Percentiles rank a stretch among this genome's conserved stretches.
Conservation (phyloP, 1,284 basidiomycete species). For the Boletus mariae region DNA sequence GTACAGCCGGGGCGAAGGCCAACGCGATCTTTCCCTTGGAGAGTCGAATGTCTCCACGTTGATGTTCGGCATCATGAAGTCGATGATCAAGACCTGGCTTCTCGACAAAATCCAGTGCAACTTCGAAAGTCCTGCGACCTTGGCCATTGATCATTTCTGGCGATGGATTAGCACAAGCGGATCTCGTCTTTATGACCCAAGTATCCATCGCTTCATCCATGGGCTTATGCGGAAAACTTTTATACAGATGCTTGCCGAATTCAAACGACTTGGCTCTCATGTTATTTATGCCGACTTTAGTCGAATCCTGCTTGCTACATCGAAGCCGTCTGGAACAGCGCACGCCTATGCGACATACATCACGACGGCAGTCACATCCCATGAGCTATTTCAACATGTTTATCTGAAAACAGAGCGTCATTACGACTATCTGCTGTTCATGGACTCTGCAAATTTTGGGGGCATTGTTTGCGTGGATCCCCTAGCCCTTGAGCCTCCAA, state of each 20-base stretch:
- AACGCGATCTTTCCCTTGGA: slow-evolving; percentile 80
- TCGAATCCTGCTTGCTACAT: slow-evolving; percentile 86
- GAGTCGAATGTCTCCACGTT: slow-evolving; percentile 91
- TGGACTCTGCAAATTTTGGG: slow-evolving; percentile 93
- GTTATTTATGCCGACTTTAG: slow-evolving; percentile 96
- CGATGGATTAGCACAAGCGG: slow-evolving; percentile 88
- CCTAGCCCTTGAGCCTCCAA: slow-evolving; percentile 60
- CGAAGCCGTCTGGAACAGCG: slow-evolving; percentile 94
- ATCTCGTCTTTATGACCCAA: slow-evolving; percentile 90
- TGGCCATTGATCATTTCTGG: slow-evolving; percentile 92
- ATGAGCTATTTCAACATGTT: slow-evolving; percentile 95
- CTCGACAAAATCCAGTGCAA: slow-evolving; percentile 77
- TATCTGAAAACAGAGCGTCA: slow-evolving; percentile 85
- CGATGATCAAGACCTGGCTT: slow-evolving; percentile 91
- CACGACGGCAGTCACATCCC: slow-evolving; percentile 87
- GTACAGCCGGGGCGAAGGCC: slow-evolving; percentile 76
- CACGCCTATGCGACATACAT: slow-evolving; percentile 96
- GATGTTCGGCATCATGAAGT: slow-evolving; percentile 83
- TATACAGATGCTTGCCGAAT: slow-evolving; percentile 94
- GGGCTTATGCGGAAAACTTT: slow-evolving; percentile 98
- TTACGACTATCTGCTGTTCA: slow-evolving; percentile 94
- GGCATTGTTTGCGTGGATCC: slow-evolving; percentile 86
- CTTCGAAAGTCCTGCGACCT: slow-evolving; percentile 58
- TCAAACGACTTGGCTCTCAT: slow-evolving; percentile 90
- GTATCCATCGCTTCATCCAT: slow-evolving; percentile 90